Conservation (phyloP, 1,284 basidiomycete species). For the Cutaneotrichosporon curvatum region DNA sequence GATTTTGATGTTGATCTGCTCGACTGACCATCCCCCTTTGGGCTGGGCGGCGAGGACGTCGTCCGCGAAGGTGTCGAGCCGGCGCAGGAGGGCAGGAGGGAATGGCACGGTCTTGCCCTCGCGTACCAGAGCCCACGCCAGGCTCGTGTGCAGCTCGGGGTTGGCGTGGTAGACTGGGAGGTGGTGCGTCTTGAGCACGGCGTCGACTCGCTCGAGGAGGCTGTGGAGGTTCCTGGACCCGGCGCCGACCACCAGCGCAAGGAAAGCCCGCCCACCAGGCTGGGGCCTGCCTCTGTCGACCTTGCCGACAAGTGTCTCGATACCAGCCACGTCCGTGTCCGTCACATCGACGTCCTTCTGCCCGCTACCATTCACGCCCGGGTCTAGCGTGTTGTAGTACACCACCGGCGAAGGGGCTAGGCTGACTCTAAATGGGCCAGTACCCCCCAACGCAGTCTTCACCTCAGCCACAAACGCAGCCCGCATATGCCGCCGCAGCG, state of each 20-base stretch:
- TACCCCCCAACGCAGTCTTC: background rate
- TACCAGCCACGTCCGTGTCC: constrained; percentile 1
- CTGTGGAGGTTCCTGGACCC: constrained; percentile 27
- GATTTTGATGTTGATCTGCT: constrained; percentile 27
- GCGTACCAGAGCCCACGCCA: constrained; percentile 36
- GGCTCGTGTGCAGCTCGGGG: constrained; percentile 42
- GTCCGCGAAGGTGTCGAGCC: constrained; percentile 6
- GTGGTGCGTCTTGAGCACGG: constrained; percentile 27
- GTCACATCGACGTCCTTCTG: no score
- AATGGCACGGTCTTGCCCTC: background rate
- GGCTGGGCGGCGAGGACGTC: constrained; percentile 24
- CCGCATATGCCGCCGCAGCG: constrained; percentile 24
- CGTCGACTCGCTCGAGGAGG: constrained; percentile 27
- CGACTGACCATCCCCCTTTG: constrained; percentile 28
- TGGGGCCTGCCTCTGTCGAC: background rate
- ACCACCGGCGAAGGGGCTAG: constrained; percentile 21
- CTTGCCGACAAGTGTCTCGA: background rate
- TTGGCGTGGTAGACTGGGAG: constrained; percentile 37
- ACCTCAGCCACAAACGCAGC: background rate
- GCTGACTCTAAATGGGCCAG: constrained; percentile 19
- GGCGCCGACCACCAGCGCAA: constrained; percentile 40
- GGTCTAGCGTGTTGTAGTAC: constrained; percentile 27
- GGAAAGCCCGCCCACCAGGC: constrained; percentile 35
- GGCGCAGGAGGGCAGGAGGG: background rate
- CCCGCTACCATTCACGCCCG: no score